These are phyloP conservation scores for Somion occarium DNA, from an alignment of 1,284 basidiomycete species.

Conservation along the genomic window DNA sequence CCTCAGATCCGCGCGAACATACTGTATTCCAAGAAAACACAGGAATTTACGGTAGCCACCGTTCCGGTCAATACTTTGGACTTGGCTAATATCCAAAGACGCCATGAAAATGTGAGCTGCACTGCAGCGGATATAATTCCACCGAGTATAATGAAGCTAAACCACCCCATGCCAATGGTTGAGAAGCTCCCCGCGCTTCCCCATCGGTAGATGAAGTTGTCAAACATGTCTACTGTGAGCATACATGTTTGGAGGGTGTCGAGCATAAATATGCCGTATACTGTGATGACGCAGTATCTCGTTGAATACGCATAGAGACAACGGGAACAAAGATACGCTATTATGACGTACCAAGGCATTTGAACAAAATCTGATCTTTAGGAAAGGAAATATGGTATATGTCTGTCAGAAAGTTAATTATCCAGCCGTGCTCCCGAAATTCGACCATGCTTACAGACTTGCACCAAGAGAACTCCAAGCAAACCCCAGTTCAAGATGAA, in stretches of 20 bases:
- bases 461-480: conserved; percentile 1
- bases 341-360: neutral
- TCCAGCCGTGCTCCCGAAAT: neutral
- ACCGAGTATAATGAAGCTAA: conserved; percentile 18
- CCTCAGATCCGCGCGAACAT: neutral
- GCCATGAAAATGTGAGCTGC: conserved; percentile 17
- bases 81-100: conserved; percentile 15
- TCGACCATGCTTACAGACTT: conserved; percentile 2
- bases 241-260: conserved; percentile 16
- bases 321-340: no score
- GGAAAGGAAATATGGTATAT: conserved; percentile 1
- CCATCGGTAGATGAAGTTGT: conserved; percentile 15
- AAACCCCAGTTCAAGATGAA: conserved; percentile 3
- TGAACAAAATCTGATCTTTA: neutral
- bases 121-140: conserved; percentile 14
- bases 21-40: neutral
- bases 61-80: conserved; percentile 9
- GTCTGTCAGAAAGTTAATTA: neutral
- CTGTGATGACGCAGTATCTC: no score
- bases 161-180: conserved; percentile 16
- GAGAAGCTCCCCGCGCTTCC: conserved; percentile 10
- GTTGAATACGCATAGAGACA: no score
- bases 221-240: conserved; percentile 12
- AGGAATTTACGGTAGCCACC: conserved; percentile 13
- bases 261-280: conserved; percentile 12